phyloP scores from a whole-genome alignment of 2,329 filamentous ascomycete genomes.

The Dendrostoma leiphaemia region DNA sequence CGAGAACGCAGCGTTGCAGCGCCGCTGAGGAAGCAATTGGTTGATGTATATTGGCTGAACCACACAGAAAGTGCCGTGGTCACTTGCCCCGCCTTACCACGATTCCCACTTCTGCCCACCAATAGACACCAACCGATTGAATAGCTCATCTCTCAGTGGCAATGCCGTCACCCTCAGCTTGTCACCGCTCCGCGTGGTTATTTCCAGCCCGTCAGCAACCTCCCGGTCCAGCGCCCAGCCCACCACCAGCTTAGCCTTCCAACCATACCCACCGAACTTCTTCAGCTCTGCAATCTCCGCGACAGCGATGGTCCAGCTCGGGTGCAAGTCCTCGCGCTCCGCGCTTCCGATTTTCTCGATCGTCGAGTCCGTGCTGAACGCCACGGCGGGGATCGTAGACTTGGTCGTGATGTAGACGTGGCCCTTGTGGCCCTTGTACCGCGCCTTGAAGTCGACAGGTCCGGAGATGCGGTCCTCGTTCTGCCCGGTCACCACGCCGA shows the following conservation, averaged over 20 bases:
- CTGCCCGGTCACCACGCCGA: conserved; percentile 63
- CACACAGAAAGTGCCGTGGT: too few relatives aligned
- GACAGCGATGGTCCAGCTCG: conserved; percentile 69
- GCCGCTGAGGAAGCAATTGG: too few relatives aligned
- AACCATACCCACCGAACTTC: conserved; percentile 78
- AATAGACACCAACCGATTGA: conserved; percentile 15
- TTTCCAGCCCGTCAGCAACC: conserved; percentile 72
- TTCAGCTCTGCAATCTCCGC: conserved; percentile 70
- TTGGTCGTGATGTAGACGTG: conserved; percentile 68
- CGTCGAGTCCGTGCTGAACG: conserved; percentile 59
- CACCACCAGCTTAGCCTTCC: conserved; percentile 81
- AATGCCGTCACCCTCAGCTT: conserved; percentile 68
- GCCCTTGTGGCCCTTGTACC: conserved; percentile 69
- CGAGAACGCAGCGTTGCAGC: too few relatives aligned
- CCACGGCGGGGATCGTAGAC: conserved; percentile 66
- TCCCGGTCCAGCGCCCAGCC: conserved; percentile 75
- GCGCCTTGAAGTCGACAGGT: conserved; percentile 72
- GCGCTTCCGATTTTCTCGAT: conserved; percentile 59
- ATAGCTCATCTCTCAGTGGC: conserved; percentile 67
- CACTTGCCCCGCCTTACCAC: too few relatives aligned
- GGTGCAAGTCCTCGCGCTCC: conserved; percentile 52
- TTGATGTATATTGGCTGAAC: too few relatives aligned
- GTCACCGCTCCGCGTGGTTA: conserved; percentile 56
- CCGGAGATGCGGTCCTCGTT: conserved; percentile 51
- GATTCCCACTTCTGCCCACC: conserved; percentile 19